Evolutionary conservation across 2,329 filamentous ascomycete species (phyloP), one percentile per base, ranked within the genome.

Genomic region (Aspergillus arachidicola): DNA sequence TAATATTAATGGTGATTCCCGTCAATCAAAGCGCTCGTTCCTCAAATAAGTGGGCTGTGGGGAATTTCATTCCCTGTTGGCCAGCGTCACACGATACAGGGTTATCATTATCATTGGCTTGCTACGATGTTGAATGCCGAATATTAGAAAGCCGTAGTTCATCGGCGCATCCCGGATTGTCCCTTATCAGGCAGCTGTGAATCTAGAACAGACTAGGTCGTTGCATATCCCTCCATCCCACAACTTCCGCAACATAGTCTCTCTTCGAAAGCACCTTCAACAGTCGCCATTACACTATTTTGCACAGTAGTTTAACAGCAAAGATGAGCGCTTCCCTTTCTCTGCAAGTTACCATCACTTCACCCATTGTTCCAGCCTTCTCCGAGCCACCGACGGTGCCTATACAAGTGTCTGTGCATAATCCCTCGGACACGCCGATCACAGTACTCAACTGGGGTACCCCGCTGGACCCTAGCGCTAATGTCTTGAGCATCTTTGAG

Each of bases 371-470:
- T 11, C 51, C 68, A 53, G 16, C 53, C 19, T 36, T 62, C 12
- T 58, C 68, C 11, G 58, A 64, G 2, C 57, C 66, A 36, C 58
- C 72, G 23, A 56, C 63, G 12, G 57, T 74, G 23, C 68, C 70
- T n/a, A 63, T 76, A 55, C 67, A 69, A 32, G 70, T 75, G 38
- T 65, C 70, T 1, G 60, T 77, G 23, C 60, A 68, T 30, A 80
- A 79, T 46, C 63, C 67, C 1, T 69, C 72, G 0, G 55, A 69
- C 5, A 56, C 68, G 2, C 60, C 72, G 16, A 60, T 79, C 16
- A 79, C 73, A 0, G 50, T 81, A 6, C 67, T 81, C 4, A 72
- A 67, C 63, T 81, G 78, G 78, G 73, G 70, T 3, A 77, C 71
- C 6, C 78, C 77, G 1, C 68, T 80, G 4, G 79, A 80, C 57